Conservation (phyloP, 768 basidiomycete genomes). For the Lactarius hengduanensis region DNA sequence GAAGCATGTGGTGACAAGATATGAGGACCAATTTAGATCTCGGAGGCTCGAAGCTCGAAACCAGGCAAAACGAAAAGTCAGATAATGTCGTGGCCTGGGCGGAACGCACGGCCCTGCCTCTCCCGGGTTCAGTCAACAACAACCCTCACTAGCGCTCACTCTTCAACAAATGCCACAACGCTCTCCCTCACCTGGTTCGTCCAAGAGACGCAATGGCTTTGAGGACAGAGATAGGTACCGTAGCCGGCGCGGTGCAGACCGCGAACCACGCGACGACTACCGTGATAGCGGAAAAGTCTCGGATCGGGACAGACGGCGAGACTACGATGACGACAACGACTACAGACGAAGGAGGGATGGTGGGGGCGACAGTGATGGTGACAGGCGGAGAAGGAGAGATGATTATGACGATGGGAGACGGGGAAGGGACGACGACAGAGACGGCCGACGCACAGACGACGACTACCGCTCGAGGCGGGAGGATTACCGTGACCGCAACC, state of each 20-base stretch:
- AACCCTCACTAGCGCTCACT: neutral
- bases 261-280: slow-evolving; percentile 9
- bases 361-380: slow-evolving; percentile 23
- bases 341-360: neutral
- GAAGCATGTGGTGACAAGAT: too few species aligned
- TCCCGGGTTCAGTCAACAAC: neutral
- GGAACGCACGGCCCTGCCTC: neutral
- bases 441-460: slow-evolving; percentile 37
- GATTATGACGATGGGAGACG: slow-evolving; percentile 25
- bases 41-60: too few species aligned
- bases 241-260: slow-evolving; percentile 11
- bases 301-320: slow-evolving; percentile 11
- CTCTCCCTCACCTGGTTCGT: slow-evolving; percentile 21
- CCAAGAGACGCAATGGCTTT: slow-evolving; percentile 14
- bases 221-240: slow-evolving; percentile 14
- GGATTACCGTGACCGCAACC: slow-evolving; percentile 44
- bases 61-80: too few species aligned
- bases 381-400: slow-evolving; percentile 18
- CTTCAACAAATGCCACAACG: slow-evolving; percentile 30
- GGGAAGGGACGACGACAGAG: slow-evolving; percentile 32
- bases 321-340: neutral
- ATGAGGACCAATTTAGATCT: too few species aligned
- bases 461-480: slow-evolving; percentile 45
- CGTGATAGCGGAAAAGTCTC: slow-evolving; percentile 1
- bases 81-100: neutral